Evolutionary conservation across 192 early-diverging fungal species (phyloP).

Genomic region (Globomyces pollinis-pini): DNA sequence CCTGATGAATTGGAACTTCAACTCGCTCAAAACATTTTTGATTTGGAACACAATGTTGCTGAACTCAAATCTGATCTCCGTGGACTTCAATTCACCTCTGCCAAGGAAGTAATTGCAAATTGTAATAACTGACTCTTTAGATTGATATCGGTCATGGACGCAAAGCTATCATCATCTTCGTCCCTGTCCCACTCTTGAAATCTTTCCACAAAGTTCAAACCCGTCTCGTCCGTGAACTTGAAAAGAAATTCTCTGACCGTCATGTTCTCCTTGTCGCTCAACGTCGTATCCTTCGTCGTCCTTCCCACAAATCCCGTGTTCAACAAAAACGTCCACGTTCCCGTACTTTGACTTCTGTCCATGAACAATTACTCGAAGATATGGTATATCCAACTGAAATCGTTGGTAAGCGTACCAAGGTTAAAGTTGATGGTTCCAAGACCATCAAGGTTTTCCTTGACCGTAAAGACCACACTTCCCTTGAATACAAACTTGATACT

Average conservation of each 20-base stretch:
- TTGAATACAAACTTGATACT: constrained; percentile 98
- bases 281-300: constrained; percentile 93
- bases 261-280: constrained; percentile 93
- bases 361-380: constrained; percentile 95
- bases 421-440: constrained; percentile 89
- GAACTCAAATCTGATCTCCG: constrained; percentile 96
- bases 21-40: constrained; percentile 92
- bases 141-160: constrained; percentile 87
- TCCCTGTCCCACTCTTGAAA: constrained; percentile 91
- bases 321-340: constrained; percentile 92
- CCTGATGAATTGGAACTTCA: constrained; percentile 84
- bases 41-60: constrained; percentile 89
- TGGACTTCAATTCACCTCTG: constrained; percentile 86
- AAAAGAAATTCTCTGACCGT: constrained; percentile 99
- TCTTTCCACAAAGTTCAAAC: constrained; percentile 94
- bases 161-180: constrained; percentile 95
- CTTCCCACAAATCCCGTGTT: constrained; percentile 77
- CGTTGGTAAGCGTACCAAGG: constrained; percentile 96
- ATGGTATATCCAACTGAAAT: constrained; percentile 99
- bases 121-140: too few species aligned
- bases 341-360: constrained; percentile 92
- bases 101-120: constrained; percentile 76
- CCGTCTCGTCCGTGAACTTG: constrained; percentile 95
- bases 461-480: constrained; percentile 93
- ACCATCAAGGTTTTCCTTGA: constrained; percentile 95